Percentiles rank a stretch among this genome's conserved stretches.
phyloP scores from a whole-genome alignment of 2,329 filamentous ascomycete species.

The Hymenoscyphus scutula region DNA sequence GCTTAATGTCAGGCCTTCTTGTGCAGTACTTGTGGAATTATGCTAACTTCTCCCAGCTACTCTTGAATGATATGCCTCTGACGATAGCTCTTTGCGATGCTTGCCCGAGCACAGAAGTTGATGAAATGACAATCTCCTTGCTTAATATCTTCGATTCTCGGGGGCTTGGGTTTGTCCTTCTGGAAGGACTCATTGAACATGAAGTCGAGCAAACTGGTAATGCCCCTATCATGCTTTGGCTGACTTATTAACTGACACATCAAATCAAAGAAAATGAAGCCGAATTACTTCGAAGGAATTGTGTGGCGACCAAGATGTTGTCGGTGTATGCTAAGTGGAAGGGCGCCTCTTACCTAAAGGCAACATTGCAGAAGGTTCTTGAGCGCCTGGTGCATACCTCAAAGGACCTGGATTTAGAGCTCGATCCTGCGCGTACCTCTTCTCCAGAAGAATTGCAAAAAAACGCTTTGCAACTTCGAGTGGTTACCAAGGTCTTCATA shows the following conservation, averaged over 20 bases:
- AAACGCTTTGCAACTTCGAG: conserved; percentile 63
- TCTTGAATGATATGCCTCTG: conserved; percentile 61
- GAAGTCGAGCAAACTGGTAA: conserved; percentile 65
- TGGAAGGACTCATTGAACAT: conserved; percentile 66
- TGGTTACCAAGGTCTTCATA: conserved; percentile 69
- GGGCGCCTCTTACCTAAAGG: conserved; percentile 59
- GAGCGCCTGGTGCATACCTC: conserved; percentile 65
- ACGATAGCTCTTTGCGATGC: conserved; percentile 63
- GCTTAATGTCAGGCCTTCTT: conserved; percentile 47
- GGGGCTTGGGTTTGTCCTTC: conserved; percentile 59
- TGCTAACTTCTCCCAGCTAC: conserved; percentile 43
- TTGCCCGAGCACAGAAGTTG: conserved; percentile 66
- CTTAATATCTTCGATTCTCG: conserved; percentile 69
- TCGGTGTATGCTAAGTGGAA: conserved; percentile 73
- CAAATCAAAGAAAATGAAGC: conserved; percentile 61
- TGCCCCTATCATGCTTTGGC: conserved; percentile 16
- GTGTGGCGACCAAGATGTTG: conserved; percentile 70
- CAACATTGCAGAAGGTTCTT: conserved; percentile 64
- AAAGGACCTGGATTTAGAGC: conserved; percentile 64
- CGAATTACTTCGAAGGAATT: conserved; percentile 65
- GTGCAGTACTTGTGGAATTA: background rate
- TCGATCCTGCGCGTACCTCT: conserved; percentile 60
- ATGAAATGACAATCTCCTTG: conserved; percentile 65
- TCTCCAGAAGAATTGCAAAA: conserved; percentile 63
- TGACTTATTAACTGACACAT: background rate